These are phyloP conservation scores for Saccharum spontaneum DNA, from an alignment of 176 grass and related monocot species.

Conservation along the genomic window DNA sequence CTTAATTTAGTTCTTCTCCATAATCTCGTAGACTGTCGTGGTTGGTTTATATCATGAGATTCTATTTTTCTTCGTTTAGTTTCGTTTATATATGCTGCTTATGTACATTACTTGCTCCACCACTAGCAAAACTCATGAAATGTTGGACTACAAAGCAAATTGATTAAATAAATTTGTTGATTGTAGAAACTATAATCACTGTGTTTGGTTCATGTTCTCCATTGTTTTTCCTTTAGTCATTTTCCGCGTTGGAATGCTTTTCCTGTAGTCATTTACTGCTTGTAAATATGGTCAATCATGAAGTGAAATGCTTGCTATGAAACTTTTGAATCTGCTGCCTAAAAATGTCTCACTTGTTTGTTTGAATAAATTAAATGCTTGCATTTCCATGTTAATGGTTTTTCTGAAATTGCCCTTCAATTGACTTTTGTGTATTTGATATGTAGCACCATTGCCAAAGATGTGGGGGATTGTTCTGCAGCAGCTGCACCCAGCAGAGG, in stretches of 20 bases:
- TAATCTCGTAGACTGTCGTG: not conserved
- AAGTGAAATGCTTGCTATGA: not conserved
- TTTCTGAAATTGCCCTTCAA: constrained; percentile 5
- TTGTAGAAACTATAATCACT: not conserved
- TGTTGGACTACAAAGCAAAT: not conserved
- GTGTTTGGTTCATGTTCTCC: not conserved
- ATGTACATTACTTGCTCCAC: not conserved
- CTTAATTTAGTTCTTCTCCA: not conserved
- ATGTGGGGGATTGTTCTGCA: constrained; percentile 92
- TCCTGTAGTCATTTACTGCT: not conserved
- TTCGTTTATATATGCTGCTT: not conserved
- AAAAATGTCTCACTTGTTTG: constrained; percentile 8
- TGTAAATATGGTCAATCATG: not conserved
- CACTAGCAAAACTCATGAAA: constrained; percentile 6
- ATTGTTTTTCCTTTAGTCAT: not conserved
- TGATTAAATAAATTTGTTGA: not conserved
- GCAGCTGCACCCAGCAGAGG: constrained; percentile 75
- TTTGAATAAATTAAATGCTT: constrained; percentile 15
- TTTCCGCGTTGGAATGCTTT: not conserved
- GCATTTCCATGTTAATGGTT: not conserved
- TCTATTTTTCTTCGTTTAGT: not conserved
- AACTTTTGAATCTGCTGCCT: not conserved
- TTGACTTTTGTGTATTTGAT: constrained; percentile 7
- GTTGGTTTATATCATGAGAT: not conserved
- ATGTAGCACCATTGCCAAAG: constrained; percentile 92